Conservation (phyloP, 2,329 filamentous ascomycete genomes). For the Colletotrichum higginsianum region DNA sequence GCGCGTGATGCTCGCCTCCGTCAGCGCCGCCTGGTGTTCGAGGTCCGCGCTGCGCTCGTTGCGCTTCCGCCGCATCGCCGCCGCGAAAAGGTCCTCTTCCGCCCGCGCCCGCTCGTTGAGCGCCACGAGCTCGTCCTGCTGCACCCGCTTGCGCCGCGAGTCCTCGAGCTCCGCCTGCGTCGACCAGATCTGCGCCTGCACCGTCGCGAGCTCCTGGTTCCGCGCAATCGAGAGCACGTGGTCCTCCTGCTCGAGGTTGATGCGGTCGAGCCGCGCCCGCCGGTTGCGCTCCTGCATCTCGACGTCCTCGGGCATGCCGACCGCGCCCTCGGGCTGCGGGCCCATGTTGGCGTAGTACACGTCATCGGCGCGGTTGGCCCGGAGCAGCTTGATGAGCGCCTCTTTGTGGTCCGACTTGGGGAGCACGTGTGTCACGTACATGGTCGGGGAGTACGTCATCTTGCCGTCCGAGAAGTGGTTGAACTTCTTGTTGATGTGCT, state of each 20-base stretch:
- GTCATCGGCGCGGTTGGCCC: conserved; percentile 66
- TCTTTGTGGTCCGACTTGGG: conserved; percentile 55
- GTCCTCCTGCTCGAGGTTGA: conserved; percentile 64
- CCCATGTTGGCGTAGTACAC: conserved; percentile 69
- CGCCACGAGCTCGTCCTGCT: conserved; percentile 60
- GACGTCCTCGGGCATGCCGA: conserved; percentile 67
- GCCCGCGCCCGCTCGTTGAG: conserved; percentile 61
- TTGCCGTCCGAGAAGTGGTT: conserved; percentile 68
- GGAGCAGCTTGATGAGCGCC: conserved; percentile 63
- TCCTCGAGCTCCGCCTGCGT: conserved; percentile 67
- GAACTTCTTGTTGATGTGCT: conserved; percentile 72
- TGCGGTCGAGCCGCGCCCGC: conserved; percentile 61
- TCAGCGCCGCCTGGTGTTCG: conserved; percentile 63
- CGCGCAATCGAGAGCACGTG: conserved; percentile 64
- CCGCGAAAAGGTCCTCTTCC: conserved; percentile 61
- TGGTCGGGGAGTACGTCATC: conserved; percentile 75
- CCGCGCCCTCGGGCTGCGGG: conserved; percentile 67
- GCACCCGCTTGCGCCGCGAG: conserved; percentile 62
- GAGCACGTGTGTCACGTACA: conserved; percentile 69
- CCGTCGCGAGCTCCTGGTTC: conserved; percentile 65
- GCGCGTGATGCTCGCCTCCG: conserved; percentile 61
- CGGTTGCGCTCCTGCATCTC: conserved; percentile 66
- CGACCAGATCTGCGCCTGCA: conserved; percentile 66
- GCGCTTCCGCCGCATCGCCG: conserved; percentile 54
- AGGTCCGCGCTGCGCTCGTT: conserved; percentile 55